Evolutionary conservation across 176 grass and related monocot genomes (phyloP), one percentile per base, ranked within the genome.

Genomic region (Eremochloa ophiuroides): DNA sequence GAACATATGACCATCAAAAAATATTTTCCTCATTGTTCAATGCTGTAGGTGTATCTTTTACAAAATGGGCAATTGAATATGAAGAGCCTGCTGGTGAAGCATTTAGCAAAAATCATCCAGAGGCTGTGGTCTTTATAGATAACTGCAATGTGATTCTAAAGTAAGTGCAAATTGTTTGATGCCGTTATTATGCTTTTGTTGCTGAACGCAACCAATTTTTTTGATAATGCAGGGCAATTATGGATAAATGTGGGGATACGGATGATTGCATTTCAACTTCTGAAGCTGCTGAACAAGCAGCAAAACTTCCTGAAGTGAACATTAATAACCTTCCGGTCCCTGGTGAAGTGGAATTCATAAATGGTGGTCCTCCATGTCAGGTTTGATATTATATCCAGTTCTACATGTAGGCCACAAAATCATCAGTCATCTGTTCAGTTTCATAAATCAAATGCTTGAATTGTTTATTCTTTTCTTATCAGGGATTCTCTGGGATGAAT

Each of bases 41-140:
- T 74, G 79, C 44, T 31, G 11, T 82, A 95, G 96, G 96, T 81
- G 87, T 82, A 62, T 88, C 89, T 9, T 91, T 90, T 85, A 99
- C 96, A 56, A 99, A 99, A 82, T 99, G 96, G 96, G 96, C 96
- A 79, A 99, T 99, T 86, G 96, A 99, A 89, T 99, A 99, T 66
- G 96, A 99, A 75, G 86, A 93, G 66, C 87, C 96, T 78, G 96
- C 96, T 78, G 96, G 93, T 46, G 96, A 95, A 88, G 96, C 96
- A 61, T 95, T 99, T 90, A 77, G 82, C 37, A 62, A 93, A 77
- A 99, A 99, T 76, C 96, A 99, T 91, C 96, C 89, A 27, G 93
- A 99, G 86, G 90, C 88, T 78, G 83, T 50, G 34, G 84, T 99
- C 83, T 99, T 95, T 83, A 75, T 99, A 48, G 89, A 99, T 88